Evolutionary conservation across 2,329 filamentous ascomycete species (phyloP).

Genomic region (Colletotrichum tofieldiae): DNA sequence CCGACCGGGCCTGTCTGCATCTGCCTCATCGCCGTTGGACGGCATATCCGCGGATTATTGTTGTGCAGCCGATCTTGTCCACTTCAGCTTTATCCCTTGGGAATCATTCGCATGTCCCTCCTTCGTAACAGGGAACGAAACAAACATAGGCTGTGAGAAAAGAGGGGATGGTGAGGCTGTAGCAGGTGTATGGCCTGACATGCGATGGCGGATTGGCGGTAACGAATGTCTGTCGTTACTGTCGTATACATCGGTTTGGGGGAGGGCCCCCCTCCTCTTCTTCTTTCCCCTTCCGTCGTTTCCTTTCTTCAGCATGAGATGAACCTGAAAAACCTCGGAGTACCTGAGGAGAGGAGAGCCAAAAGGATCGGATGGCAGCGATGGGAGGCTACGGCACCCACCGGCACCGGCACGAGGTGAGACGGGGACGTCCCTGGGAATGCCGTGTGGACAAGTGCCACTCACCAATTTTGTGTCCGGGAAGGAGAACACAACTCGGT

Average conservation of each 20-base stretch:
- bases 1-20: constrained; percentile 28
- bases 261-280: background rate
- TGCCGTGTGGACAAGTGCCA: background rate
- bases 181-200: background rate
- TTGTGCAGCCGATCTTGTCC: constrained; percentile 4
- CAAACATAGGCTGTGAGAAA: background rate
- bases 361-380: constrained; percentile 9
- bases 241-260: background rate
- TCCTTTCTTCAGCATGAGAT: constrained; percentile 9
- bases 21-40: background rate
- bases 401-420: constrained; percentile 1
- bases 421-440: constrained; percentile 14
- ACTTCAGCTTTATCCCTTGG: constrained; percentile 15
- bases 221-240: background rate
- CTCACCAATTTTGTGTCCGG: background rate
- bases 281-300: background rate
- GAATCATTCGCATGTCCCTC: background rate
- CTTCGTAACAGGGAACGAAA: background rate
- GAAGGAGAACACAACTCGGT: background rate
- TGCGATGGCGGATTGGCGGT: background rate
- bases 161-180: background rate
- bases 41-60: background rate
- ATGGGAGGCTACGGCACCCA: background rate
- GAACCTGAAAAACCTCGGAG: constrained; percentile 13
- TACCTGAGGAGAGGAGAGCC: background rate